A percentile compares a stretch with the other conserved stretches of the same genome.
These are phyloP conservation scores for Brassica incana DNA, from an alignment of 345 rosid species.

Conservation along the genomic window DNA sequence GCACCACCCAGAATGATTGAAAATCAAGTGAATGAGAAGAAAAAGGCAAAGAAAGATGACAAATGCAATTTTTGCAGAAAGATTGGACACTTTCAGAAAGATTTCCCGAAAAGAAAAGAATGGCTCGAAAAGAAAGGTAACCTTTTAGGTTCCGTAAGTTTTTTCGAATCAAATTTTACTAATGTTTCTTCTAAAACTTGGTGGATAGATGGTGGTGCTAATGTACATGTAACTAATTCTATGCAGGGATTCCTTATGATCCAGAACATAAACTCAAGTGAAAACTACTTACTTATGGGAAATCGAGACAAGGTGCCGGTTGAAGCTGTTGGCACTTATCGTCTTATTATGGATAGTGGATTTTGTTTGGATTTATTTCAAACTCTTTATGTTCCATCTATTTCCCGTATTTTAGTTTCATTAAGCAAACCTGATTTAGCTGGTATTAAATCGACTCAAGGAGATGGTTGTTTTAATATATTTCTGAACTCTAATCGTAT, in stretches of 20 bases:
- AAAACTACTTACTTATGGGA: not conserved
- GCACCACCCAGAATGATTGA: too few species aligned
- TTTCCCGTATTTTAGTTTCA: constrained; percentile 12
- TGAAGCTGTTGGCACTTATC: not conserved
- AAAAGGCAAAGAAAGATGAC: not conserved
- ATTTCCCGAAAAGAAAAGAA: too few species aligned
- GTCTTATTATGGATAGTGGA: constrained; percentile 12
- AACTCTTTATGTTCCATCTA: not conserved
- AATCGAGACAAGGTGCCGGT: not conserved
- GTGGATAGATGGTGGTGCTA: not conserved
- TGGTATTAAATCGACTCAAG: not conserved
- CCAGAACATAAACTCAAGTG: not conserved
- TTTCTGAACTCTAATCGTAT: not conserved
- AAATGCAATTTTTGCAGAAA: not conserved
- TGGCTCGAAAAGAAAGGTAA: not conserved
- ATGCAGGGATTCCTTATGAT: not conserved
- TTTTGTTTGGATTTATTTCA: constrained; percentile 2
- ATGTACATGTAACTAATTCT: not conserved
- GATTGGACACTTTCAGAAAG: not conserved
- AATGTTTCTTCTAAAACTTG: not conserved
- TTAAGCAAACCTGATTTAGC: not conserved
- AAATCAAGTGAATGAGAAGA: too few species aligned
- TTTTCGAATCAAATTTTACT: not conserved
- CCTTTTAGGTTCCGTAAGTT: not conserved
- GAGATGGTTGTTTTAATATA: constrained; percentile 1